phyloP scores from a whole-genome alignment of 305 asterid species.

The Euphrasia arctica region DNA sequence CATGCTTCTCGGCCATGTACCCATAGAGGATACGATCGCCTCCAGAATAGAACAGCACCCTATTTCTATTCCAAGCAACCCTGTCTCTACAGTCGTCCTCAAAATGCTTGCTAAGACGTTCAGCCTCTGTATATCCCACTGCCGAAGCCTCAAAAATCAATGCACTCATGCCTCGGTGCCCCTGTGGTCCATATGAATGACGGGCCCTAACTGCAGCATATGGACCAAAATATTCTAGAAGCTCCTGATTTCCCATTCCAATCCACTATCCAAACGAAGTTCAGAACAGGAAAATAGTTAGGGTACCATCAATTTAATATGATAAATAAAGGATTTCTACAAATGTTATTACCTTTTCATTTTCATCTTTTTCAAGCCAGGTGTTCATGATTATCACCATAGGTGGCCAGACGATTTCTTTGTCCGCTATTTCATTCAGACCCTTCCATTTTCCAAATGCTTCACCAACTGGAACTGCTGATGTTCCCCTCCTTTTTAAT shows the following conservation, averaged over 20 bases:
- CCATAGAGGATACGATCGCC: conserved; percentile 78
- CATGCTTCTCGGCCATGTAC: conserved; percentile 65
- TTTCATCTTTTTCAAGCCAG: conserved; percentile 47
- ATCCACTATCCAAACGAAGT: conserved; percentile 56
- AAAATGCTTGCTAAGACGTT: conserved; percentile 70
- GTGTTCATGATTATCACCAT: conserved; percentile 81
- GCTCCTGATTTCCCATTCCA: conserved; percentile 98
- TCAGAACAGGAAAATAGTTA: conserved; percentile 24
- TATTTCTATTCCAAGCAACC: conserved; percentile 57
- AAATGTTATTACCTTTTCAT: conserved; percentile 41
- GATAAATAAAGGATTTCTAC: conserved; percentile 8
- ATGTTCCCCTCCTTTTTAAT: conserved; percentile 58
- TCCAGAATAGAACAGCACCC: conserved; percentile 47
- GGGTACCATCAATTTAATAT: conserved; percentile 23
- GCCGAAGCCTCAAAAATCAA: conserved; percentile 80
- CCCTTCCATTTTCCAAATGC: conserved; percentile 61
- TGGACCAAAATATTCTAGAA: conserved; percentile 53
- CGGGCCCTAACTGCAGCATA: conserved; percentile 58
- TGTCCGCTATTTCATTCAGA: conserved; percentile 39
- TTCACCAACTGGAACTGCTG: conserved; percentile 66
- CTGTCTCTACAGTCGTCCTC: conserved; percentile 49
- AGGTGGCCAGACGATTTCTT: conserved; percentile 79
- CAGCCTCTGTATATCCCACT: conserved; percentile 79
- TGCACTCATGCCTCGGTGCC: conserved; percentile 87
- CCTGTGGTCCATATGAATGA: conserved; percentile 92